phyloP scores from a whole-genome alignment of 257 asterid species.

The Paraleonurus japonicus region DNA sequence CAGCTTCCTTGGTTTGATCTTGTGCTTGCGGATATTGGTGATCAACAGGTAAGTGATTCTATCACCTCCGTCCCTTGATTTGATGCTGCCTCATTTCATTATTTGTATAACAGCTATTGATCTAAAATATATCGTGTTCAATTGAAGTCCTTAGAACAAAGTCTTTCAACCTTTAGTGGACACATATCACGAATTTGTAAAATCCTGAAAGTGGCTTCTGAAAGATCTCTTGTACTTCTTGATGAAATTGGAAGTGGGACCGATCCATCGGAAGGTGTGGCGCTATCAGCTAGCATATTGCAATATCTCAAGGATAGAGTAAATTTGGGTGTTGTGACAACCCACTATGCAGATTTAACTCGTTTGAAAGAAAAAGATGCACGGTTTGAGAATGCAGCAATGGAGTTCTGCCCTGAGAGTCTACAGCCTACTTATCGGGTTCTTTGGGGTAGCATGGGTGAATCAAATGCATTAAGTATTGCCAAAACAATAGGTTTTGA shows the following conservation, averaged over 20 bases:
- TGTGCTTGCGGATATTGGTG: constrained; percentile 95
- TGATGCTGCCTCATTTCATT: constrained; percentile 7
- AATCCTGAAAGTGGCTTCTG: constrained; percentile 75
- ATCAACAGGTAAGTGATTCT: constrained; percentile 69
- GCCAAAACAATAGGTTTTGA: constrained; percentile 82
- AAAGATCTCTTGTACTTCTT: constrained; percentile 81
- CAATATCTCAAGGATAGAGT: constrained; percentile 80
- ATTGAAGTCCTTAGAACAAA: constrained; percentile 88
- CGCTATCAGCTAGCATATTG: constrained; percentile 85
- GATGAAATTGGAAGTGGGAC: constrained; percentile 99
- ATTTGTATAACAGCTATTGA: constrained; percentile 24
- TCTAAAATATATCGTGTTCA: constrained; percentile 24
- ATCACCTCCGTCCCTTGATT: constrained; percentile 8
- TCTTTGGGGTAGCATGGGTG: constrained; percentile 93
- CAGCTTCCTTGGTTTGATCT: constrained; percentile 93
- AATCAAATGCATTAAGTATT: constrained; percentile 83
- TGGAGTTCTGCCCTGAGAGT: constrained; percentile 81
- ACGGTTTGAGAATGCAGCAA: constrained; percentile 92
- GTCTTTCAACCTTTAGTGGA: constrained; percentile 95
- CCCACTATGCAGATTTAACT: constrained; percentile 90
- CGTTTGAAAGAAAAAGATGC: constrained; percentile 73
- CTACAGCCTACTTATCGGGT: constrained; percentile 81
- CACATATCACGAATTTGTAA: constrained; percentile 74
- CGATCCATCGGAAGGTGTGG: constrained; percentile 98
- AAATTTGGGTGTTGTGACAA: constrained; percentile 85